Evolutionary conservation across 1,284 basidiomycete genomes (phyloP).

Genomic region (Clitocybe nebularis): DNA sequence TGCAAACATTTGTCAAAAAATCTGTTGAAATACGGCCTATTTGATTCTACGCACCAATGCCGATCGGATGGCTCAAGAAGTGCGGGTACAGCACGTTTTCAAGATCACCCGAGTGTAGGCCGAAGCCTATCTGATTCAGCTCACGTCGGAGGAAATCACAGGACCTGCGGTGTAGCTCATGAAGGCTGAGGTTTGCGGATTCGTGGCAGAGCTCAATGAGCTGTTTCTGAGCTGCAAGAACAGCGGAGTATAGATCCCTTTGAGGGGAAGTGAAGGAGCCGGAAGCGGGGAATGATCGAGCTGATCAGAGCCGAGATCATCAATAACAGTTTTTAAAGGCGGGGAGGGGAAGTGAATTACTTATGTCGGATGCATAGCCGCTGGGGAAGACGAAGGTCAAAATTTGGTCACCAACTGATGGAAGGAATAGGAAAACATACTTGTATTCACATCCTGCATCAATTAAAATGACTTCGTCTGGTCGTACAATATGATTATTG

Average conservation of each 20-base stretch:
- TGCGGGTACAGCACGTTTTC: constrained; percentile 84
- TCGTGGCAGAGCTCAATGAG: constrained; percentile 65
- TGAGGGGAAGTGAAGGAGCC: constrained; percentile 82
- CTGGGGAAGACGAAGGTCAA: constrained; percentile 32
- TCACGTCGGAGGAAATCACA: constrained; percentile 71
- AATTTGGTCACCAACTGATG: neutral
- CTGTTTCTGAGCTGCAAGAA: constrained; percentile 73
- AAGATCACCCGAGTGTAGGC: constrained; percentile 59
- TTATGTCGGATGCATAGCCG: constrained; percentile 96
- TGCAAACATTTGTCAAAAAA: no score
- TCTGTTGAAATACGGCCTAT: no score
- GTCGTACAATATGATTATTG: constrained; percentile 75
- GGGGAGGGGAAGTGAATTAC: constrained; percentile 35
- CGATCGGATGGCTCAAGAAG: constrained; percentile 82
- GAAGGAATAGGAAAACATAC: constrained; percentile 36
- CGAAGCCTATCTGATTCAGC: constrained; percentile 81
- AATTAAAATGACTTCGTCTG: constrained; percentile 79
- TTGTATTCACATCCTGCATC: constrained; percentile 91
- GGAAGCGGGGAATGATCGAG: constrained; percentile 86
- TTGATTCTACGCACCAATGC: constrained; percentile 68
- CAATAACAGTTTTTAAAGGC: constrained; percentile 7
- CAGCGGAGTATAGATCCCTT: constrained; percentile 82
- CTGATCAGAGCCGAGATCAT: constrained; percentile 29
- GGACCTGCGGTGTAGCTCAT: constrained; percentile 79
- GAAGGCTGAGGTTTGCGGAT: constrained; percentile 40